Conservation (phyloP, 768 basidiomycete genomes). For the Psilocybe subaeruginosa region DNA sequence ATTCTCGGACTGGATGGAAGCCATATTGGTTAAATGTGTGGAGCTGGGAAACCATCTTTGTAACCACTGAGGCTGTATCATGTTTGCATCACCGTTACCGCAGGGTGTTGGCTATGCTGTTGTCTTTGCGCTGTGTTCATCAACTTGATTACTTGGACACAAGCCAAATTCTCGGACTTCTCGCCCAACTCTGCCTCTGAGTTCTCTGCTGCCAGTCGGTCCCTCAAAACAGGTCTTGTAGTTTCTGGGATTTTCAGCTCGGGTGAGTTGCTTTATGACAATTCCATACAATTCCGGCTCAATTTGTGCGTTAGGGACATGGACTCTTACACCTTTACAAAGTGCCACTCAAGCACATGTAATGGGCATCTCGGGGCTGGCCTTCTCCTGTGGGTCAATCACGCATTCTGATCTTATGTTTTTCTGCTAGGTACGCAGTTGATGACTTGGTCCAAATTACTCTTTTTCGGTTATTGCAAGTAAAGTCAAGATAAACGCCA, state of each 20-base stretch:
- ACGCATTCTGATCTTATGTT: not conserved
- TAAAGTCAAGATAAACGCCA: slow-evolving; percentile 36
- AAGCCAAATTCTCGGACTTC: not conserved
- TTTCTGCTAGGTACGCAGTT: slow-evolving; percentile 19
- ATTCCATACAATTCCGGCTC: not conserved
- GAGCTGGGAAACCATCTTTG: too few relatives aligned
- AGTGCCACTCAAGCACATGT: slow-evolving; percentile 22
- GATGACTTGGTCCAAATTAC: slow-evolving; percentile 31
- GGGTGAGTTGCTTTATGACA: slow-evolving; percentile 3
- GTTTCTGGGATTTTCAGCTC: slow-evolving; percentile 25
- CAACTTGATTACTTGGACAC: not conserved
- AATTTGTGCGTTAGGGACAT: slow-evolving; percentile 16
- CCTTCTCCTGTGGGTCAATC: not conserved
- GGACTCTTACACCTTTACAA: slow-evolving; percentile 23
- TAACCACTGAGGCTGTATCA: too few relatives aligned
- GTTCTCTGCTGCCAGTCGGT: slow-evolving; percentile 23
- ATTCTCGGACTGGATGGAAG: too few relatives aligned
- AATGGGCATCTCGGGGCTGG: slow-evolving; percentile 23
- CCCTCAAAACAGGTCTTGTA: slow-evolving; percentile 26
- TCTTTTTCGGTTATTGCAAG: slow-evolving; percentile 33
- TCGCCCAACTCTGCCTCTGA: too few relatives aligned
- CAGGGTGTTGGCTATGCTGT: not conserved
- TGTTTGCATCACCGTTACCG: not conserved
- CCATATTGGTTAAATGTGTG: too few relatives aligned
- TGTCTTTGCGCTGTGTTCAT: not conserved